Evolutionary conservation across 1,139 yeast species (phyloP), one percentile per base, ranked within the genome.

Genomic region (Yarrowia galli): DNA sequence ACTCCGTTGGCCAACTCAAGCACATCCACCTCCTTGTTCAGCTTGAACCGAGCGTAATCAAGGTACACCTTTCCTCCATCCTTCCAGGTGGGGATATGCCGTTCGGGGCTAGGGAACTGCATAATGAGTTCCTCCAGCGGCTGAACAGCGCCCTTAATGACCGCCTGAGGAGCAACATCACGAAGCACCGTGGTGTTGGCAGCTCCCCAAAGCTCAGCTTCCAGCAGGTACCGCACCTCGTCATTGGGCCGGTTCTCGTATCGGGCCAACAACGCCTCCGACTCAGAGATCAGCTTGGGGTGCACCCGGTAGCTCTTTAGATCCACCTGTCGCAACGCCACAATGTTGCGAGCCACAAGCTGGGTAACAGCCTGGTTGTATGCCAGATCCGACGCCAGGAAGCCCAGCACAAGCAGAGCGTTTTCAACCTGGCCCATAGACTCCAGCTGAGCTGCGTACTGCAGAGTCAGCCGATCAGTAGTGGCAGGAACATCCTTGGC

Each of bases 141-240:
- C 3, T 74, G 76, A 10, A 84, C 74, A 5, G 76, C 73, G 6
- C 78, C 75, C 10, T 81, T 79, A 36, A 90, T 83, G 38, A 88
- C 83, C 35, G 87, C 82, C 58, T 77, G 73, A 13, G 98, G 98
- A 0, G 95, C 98, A 48, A 92, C 88, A 18, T 81, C 76, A 3
- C 79, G 74, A 3, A 86, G 74, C 5, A 91, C 79, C 0, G 86
- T 80, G 1, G 78, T 76, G 73, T 91, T 96, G 0, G 97, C 97
- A 58, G 85, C 87, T 1, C 79, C 81, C 81, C 86, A 85, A 65
- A 84, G 76, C 18, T 79, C 80, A 0, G 97, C 97, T n/a, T 80
- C 81, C 2, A 91, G 77, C 64, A 89, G 83, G 25, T 88, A 85
- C 64, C 83, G 80, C 2, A 88, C 86, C 71, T 92, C 93, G 12